Base-by-base conservation (phyloP, 495 filamentous ascomycete species). In the Rhypophila decipiens region DNA sequence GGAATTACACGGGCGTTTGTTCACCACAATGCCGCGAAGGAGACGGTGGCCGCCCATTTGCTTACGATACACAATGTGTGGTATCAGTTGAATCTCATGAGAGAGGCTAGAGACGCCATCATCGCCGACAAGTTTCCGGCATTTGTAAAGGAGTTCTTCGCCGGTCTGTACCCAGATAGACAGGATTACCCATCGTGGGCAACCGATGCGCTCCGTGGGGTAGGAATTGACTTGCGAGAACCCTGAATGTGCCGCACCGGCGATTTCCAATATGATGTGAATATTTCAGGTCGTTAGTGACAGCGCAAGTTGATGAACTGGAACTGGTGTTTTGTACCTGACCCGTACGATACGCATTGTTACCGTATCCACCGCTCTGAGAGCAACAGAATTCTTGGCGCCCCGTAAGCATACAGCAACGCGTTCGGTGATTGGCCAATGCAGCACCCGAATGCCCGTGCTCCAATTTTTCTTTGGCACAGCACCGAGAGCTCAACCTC, bases 41-140 rank as follows among this genome's bases (percentile, higher is more conserved):
- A 97, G 70, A 97, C 93, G 5, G 93, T 86, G 0, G 91, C 90
- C 10, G 93, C 94, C 17, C 93, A 99, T 73, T 67, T 99, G 65
- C 69, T 98, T 27, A 94, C 89, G 0, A 85, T 96, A 53, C 93
- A 99, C 66, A 97, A 99, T 63, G 88, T 97, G 20, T 86, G 88
- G 60, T 94, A 91, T 58, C 78, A 95, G 52, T 74, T 99, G 22
- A 73, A 78, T 39, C 65, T 99, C 52, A 96, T 97, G 90, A 69
- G 71, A 11, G 67, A 72, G 35, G 82, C 80, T 2, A 75, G 89
- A 49, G 69, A 85, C 44, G 84, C 93, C 21, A 91, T 99, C 57
- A 61, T 95, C 9, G 85, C 86, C 40, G 89, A 94, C 61, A 64
- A 73, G 42, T 96, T 83, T 67, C 89, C 90, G 12, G 77, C 68